phyloP scores from a whole-genome alignment of 805 yeast genomes.

The Wickerhamiella galacta region DNA sequence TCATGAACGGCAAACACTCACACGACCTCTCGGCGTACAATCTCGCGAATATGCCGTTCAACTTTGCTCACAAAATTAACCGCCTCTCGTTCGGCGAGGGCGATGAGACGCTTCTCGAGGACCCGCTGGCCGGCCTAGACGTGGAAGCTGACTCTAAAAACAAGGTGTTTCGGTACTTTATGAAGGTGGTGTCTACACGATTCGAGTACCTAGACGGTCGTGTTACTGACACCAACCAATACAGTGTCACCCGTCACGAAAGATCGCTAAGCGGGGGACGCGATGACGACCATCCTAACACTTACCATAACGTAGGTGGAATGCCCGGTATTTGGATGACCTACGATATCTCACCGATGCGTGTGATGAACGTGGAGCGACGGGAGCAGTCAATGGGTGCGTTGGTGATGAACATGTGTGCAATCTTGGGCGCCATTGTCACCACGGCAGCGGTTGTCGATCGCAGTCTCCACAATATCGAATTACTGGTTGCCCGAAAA shows the following conservation, averaged over 20 bases:
- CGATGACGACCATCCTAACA: conserved; percentile 82
- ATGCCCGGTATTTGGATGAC: conserved; percentile 75
- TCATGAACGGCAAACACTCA: conserved; percentile 38
- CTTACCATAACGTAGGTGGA: conserved; percentile 59
- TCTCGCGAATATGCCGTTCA: conserved; percentile 37
- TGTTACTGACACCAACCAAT: conserved; percentile 66
- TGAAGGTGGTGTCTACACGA: conserved; percentile 82
- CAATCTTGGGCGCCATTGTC: conserved; percentile 84
- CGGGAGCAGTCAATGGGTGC: conserved; percentile 19
- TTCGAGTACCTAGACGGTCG: conserved; percentile 47
- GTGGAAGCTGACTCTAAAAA: conserved; percentile 32
- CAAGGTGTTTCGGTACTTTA: conserved; percentile 57
- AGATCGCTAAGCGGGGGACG: conserved; percentile 75
- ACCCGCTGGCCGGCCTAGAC: conserved; percentile 48
- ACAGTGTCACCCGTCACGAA: conserved; percentile 74
- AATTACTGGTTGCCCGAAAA: too few relatives aligned
- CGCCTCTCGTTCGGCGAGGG: conserved; percentile 73
- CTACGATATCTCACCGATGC: conserved; percentile 86
- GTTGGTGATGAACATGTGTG: conserved; percentile 35
- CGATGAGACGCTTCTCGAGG: conserved; percentile 29
- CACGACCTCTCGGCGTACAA: conserved; percentile 72
- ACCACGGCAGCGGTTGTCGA: conserved; percentile 86
- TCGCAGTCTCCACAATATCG: conserved; percentile 77
- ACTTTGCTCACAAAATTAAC: conserved; percentile 62
- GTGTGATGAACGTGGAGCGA: conserved; percentile 69